Evolutionary conservation across 2,329 filamentous ascomycete genomes (phyloP), one percentile per base, ranked within the genome.

Genomic region (Dactylellina drechsleri): DNA sequence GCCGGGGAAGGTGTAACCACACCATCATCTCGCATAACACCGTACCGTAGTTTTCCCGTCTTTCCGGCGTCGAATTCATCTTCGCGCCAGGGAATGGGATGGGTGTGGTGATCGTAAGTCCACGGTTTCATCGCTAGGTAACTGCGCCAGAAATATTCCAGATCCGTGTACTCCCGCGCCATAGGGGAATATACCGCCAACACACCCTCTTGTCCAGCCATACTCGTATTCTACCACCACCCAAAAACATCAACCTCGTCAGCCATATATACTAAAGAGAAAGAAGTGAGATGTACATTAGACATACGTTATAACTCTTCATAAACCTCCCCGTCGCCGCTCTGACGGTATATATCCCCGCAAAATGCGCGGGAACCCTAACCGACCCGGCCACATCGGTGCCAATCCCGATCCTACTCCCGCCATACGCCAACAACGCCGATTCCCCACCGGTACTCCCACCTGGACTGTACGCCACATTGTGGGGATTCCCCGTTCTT

Each of bases 311-410:
- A 8, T 92, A 92, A 49, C 88, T 86, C 82, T 96, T 96, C 0
- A 92, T 92, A 92, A 93, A 97, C 57, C 93, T 87, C 1, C 94
- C 93, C 0, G 92, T 96, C 2, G 91, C 93, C 83, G 93, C 97
- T 41, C 91, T 88, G 23, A 97, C 83, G 16, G 91, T 90, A 82
- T 96, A 97, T 81, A 94, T 92, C 7, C 93, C 93, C 1, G 91
- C 91, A 84, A 93, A 97, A 79, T 96, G 92, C 4, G 93, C 94
- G 0, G 93, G 94, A 1, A 87, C 90, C 61, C 93, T 87, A 4
- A 97, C 93, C 15, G 91, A 95, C 31, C 94, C 93, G 13, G 93
- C 93, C 15, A 97, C 93, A 81, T 97, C 93, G 56, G 91, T 93
- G 8, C 93, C 94, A 77, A 97, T 90, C 47, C 93, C 93, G 74